Evolutionary conservation across 1,284 basidiomycete genomes (phyloP).

Genomic region (Naganishia albida): DNA sequence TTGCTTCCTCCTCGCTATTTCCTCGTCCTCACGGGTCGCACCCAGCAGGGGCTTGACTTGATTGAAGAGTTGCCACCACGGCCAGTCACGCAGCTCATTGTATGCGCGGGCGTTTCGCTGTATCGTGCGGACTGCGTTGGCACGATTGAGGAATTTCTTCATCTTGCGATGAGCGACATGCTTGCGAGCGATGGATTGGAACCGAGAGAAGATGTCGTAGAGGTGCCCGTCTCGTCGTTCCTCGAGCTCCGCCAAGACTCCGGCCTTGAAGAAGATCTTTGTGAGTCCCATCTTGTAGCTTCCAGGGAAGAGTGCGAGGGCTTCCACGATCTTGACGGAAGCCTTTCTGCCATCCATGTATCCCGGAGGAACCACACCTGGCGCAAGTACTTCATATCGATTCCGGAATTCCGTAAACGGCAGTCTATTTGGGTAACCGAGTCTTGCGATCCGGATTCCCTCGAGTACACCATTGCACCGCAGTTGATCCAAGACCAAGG

Average conservation of each 20-base stretch:
- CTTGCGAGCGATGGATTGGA: slow-evolving; percentile 84
- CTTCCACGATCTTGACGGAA: slow-evolving; percentile 86
- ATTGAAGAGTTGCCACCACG: slow-evolving; percentile 98
- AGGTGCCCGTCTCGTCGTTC: slow-evolving; percentile 84
- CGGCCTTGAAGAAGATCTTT: slow-evolving; percentile 99
- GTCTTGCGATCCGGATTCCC: slow-evolving; percentile 95
- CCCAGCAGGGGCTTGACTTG: slow-evolving; percentile 91
- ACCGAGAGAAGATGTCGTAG: slow-evolving; percentile 82
- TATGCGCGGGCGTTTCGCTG: slow-evolving; percentile 93
- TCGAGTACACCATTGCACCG: slow-evolving; percentile 99
- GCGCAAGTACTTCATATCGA: slow-evolving; percentile 93
- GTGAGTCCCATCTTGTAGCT: slow-evolving; percentile 91
- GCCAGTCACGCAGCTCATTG: slow-evolving; percentile 86
- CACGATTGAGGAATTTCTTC: slow-evolving; percentile 92
- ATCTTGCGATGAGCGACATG: slow-evolving; percentile 86
- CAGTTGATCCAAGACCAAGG: slow-evolving; percentile 92
- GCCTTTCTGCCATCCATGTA: slow-evolving; percentile 98
- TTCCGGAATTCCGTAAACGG: slow-evolving; percentile 97
- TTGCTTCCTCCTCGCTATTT: slow-evolving; percentile 81
- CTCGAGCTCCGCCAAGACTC: slow-evolving; percentile 95
- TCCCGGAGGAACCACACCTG: slow-evolving; percentile 84
- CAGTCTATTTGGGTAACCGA: slow-evolving; percentile 95
- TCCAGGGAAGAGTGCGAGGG: slow-evolving; percentile 80
- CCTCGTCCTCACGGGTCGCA: slow-evolving; percentile 90
- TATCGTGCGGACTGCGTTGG: slow-evolving; percentile 85